phyloP scores from a whole-genome alignment of 1,284 basidiomycete species.

The Ganoderma boninense region DNA sequence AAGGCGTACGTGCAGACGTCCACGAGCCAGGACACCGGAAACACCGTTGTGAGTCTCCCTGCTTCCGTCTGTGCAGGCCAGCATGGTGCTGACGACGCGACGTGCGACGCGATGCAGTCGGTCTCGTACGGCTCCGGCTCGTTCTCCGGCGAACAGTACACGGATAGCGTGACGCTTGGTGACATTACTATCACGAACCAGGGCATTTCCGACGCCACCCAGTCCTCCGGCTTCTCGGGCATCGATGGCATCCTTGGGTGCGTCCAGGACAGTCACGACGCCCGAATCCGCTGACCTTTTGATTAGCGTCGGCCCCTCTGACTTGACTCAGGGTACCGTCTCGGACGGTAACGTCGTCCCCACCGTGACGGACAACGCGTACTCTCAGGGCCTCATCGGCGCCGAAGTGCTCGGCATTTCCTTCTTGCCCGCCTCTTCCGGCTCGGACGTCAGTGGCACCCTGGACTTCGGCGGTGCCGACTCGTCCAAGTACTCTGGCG shows the following conservation, averaged over 20 bases:
- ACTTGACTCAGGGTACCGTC: conserved; percentile 46
- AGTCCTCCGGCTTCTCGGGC: conserved; percentile 39
- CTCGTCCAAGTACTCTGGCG: conserved; percentile 54
- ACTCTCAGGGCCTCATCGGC: conserved; percentile 36
- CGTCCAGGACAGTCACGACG: background rate
- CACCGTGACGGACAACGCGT: conserved; percentile 55
- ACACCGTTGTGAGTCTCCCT: conserved; percentile 13
- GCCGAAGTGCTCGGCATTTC: conserved; percentile 10
- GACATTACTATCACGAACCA: conserved; percentile 47
- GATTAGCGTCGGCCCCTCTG: conserved; percentile 51
- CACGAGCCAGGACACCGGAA: conserved; percentile 42
- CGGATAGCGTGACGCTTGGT: conserved; percentile 49
- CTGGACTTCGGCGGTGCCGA: conserved; percentile 57
- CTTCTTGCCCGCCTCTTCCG: conserved; percentile 10
- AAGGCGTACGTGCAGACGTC: conserved; percentile 51
- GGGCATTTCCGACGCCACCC: conserved; percentile 58
- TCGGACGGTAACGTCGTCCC: conserved; percentile 10
- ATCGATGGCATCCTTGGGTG: background rate
- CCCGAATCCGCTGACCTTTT: background rate
- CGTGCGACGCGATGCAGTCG: conserved; percentile 26
- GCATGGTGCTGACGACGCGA: background rate
- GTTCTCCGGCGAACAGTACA: conserved; percentile 43
- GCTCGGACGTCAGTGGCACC: conserved; percentile 27
- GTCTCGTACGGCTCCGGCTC: conserved; percentile 54
- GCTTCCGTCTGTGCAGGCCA: too few species aligned